These are phyloP conservation scores for Monosporozyma solicola DNA, from an alignment of 805 yeast genomes.

Conservation along the genomic window DNA sequence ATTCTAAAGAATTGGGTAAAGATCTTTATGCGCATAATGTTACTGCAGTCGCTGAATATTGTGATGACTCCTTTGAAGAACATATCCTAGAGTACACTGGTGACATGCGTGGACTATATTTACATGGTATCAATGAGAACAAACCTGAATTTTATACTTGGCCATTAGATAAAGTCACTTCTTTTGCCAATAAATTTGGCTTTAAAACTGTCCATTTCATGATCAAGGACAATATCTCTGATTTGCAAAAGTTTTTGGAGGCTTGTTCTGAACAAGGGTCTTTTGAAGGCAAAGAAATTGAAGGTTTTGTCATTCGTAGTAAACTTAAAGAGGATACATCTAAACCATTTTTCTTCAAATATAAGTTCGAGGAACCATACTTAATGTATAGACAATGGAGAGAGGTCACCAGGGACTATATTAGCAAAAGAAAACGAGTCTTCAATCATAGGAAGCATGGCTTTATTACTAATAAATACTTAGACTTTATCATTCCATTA, in stretches of 20 bases:
- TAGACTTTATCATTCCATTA: conserved; percentile 54
- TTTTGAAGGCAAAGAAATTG: conserved; percentile 64
- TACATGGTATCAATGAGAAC: conserved; percentile 82
- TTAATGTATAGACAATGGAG: conserved; percentile 83
- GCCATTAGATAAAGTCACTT: conserved; percentile 48
- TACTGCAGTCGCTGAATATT: conserved; percentile 87
- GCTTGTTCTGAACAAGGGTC: conserved; percentile 57
- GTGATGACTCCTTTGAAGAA: conserved; percentile 91
- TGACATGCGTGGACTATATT: conserved; percentile 68
- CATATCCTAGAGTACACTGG: conserved; percentile 71
- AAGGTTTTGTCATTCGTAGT: conserved; percentile 88
- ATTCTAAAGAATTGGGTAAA: conserved; percentile 45
- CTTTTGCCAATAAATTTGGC: conserved; percentile 61
- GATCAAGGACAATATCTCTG: conserved; percentile 30
- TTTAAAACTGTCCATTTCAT: conserved; percentile 52
- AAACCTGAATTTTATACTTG: conserved; percentile 53
- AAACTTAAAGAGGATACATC: conserved; percentile 19
- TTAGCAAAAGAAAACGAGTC: conserved; percentile 31
- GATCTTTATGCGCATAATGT: conserved; percentile 41
- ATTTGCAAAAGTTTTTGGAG: conserved; percentile 44
- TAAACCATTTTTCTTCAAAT: conserved; percentile 73
- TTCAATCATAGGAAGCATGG: conserved; percentile 43
- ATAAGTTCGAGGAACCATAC: conserved; percentile 92
- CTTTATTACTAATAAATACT: conserved; percentile 54
- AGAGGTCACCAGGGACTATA: conserved; percentile 64